These are phyloP conservation scores for Syzygium oleosum DNA, from an alignment of 345 rosid species.

Conservation along the genomic window DNA sequence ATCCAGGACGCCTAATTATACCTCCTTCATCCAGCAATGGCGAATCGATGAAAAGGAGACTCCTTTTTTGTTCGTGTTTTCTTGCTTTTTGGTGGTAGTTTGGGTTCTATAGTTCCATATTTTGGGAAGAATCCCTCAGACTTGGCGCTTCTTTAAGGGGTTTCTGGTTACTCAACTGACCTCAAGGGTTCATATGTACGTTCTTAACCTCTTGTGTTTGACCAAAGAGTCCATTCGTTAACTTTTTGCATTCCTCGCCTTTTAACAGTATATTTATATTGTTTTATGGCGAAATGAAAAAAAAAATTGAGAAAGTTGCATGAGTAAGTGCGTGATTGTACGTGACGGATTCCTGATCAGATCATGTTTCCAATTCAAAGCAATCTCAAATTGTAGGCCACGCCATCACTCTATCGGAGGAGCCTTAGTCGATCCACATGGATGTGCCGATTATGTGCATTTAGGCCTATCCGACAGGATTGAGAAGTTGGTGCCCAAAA, in stretches of 20 bases:
- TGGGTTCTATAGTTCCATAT: not conserved
- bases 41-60: not conserved
- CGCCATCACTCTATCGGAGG: no score
- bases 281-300: not conserved
- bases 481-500: no score
- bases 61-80: not conserved
- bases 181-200: not conserved
- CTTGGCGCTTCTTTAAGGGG: not conserved
- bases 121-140: not conserved
- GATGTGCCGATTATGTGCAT: no score
- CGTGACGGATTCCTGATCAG: no score
- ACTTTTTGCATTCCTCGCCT: not conserved
- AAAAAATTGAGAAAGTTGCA: not conserved
- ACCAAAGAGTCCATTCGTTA: not conserved
- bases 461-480: no score
- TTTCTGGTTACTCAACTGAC: not conserved
- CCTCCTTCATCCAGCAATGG: not conserved
- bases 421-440: no score
- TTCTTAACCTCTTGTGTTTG: not conserved
- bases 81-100: not conserved
- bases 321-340: no score
- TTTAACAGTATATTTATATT: not conserved
- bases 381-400: no score
- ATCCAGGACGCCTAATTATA: not conserved
- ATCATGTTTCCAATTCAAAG: no score